Percentiles rank a stretch among this genome's conserved stretches.
Evolutionary conservation across 257 asterid species (phyloP).

Genomic region (Solanum virginianum): DNA sequence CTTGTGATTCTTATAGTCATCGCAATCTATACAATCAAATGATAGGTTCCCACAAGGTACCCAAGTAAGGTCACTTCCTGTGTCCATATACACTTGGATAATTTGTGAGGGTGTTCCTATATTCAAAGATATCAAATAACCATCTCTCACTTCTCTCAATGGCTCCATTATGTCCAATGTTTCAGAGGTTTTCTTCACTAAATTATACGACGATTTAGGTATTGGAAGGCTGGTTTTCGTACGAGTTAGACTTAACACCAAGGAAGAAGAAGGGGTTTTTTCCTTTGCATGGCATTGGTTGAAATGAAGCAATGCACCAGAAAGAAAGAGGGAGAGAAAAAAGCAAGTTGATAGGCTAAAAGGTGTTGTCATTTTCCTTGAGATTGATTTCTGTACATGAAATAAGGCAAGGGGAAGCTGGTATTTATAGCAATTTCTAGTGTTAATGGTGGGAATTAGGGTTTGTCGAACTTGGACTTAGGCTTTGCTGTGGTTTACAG

Average conservation of each 20-base stretch:
- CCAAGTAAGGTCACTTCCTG: conserved; percentile 82
- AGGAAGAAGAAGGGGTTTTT: conserved; percentile 9
- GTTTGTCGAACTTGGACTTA: not conserved
- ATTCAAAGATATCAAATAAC: conserved; percentile 48
- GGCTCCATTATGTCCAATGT: conserved; percentile 35
- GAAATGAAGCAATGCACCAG: conserved; percentile 3
- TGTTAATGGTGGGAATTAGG: conserved; percentile 6
- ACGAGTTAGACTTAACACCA: conserved; percentile 36
- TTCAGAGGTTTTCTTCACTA: conserved; percentile 5
- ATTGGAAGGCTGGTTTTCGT: conserved; percentile 15
- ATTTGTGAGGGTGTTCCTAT: conserved; percentile 64
- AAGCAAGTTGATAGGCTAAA: not conserved
- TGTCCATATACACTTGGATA: conserved; percentile 50
- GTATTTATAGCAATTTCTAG: conserved; percentile 9
- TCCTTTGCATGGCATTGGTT: conserved; percentile 25
- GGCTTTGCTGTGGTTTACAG: not conserved
- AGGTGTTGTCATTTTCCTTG: not conserved
- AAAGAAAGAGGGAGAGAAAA: conserved; percentile 2
- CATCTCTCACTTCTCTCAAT: conserved; percentile 44
- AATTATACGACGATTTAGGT: conserved; percentile 13
- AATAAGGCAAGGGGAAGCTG: not conserved
- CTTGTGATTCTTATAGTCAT: conserved; percentile 22
- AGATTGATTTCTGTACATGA: not conserved
- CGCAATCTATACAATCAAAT: conserved; percentile 56
- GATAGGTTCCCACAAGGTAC: conserved; percentile 60